Conservation (phyloP, 2,329 filamentous ascomycete species). For the Alternaria arborescens region DNA sequence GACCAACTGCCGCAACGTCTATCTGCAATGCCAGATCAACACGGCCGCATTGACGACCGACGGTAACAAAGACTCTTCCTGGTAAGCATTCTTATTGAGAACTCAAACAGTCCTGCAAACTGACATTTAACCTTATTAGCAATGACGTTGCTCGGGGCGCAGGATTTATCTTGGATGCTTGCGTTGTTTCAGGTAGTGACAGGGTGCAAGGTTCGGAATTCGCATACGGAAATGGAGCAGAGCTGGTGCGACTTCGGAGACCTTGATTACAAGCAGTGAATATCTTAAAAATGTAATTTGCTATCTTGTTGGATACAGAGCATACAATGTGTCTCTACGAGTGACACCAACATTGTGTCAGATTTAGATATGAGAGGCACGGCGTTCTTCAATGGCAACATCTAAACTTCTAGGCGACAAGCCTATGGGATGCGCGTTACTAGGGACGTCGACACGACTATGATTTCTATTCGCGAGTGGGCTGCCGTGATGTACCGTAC, state of each 20-base stretch:
- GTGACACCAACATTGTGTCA: not conserved
- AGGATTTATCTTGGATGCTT: conserved; percentile 22
- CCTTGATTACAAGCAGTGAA: conserved; percentile 3
- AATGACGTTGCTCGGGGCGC: conserved; percentile 22
- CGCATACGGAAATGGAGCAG: conserved; percentile 21
- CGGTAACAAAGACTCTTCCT: conserved; percentile 15
- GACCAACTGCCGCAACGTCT: conserved; percentile 7
- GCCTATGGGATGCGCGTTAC: not conserved
- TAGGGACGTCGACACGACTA: not conserved
- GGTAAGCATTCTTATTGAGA: conserved; percentile 14
- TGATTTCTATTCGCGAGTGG: not conserved
- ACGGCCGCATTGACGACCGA: conserved; percentile 17
- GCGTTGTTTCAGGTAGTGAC: conserved; percentile 18
- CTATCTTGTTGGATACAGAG: not conserved
- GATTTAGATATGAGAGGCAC: not conserved
- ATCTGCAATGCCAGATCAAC: conserved; percentile 19
- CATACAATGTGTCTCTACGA: not conserved
- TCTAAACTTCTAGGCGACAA: not conserved
- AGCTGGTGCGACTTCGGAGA: conserved; percentile 20
- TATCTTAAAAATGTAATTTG: not conserved
- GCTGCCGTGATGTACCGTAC: not conserved
- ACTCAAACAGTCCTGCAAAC: not conserved
- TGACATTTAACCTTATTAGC: not conserved
- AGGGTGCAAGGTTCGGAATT: conserved; percentile 21
- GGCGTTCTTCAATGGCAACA: not conserved